Evolutionary conservation across 2,329 filamentous ascomycete species (phyloP).

Genomic region (Neofusicoccum sp.): DNA sequence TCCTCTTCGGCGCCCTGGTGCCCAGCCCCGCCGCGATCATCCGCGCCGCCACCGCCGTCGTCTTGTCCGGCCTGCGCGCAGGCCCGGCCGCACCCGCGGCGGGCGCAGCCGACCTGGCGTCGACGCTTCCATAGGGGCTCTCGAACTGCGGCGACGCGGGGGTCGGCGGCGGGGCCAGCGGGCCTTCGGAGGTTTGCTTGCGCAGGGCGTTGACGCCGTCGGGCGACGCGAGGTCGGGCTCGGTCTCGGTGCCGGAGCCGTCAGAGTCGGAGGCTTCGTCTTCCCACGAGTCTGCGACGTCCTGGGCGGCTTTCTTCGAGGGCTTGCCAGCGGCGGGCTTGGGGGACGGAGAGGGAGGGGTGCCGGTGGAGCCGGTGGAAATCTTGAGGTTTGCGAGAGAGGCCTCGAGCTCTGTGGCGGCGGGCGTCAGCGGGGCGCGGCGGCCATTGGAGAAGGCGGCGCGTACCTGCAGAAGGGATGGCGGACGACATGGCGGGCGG

Average conservation of each 20-base stretch:
- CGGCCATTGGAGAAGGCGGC: background rate
- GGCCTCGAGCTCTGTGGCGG: conserved; percentile 33
- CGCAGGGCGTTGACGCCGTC: conserved; percentile 33
- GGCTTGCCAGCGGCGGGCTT: conserved; percentile 32
- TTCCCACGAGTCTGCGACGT: conserved; percentile 72
- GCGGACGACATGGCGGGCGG: conserved; percentile 17
- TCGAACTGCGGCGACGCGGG: conserved; percentile 33
- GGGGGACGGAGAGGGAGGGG: conserved; percentile 10
- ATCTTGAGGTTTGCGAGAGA: conserved; percentile 39
- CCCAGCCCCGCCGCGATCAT: conserved; percentile 89
- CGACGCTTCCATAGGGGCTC: conserved; percentile 2
- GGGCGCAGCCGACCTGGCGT: conserved; percentile 1
- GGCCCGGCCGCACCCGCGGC: conserved; percentile 20
- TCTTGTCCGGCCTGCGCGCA: conserved; percentile 73
- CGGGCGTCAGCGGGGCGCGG: conserved; percentile 14
- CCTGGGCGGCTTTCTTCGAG: conserved; percentile 30
- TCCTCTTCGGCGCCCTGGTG: conserved; percentile 74
- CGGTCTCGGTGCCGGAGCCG: conserved; percentile 29
- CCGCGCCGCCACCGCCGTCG: conserved; percentile 82
- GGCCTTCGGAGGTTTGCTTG: conserved; percentile 14
- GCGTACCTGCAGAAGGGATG: conserved; percentile 30
- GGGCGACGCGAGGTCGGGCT: conserved; percentile 22
- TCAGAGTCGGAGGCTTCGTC: conserved; percentile 54
- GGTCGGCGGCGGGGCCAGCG: conserved; percentile 34
- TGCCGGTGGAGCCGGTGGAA: conserved; percentile 31